Percentiles rank a stretch among this genome's conserved stretches.
These are phyloP conservation scores for Ascoidea tarda DNA, from an alignment of 805 yeast genomes.

Conservation along the genomic window DNA sequence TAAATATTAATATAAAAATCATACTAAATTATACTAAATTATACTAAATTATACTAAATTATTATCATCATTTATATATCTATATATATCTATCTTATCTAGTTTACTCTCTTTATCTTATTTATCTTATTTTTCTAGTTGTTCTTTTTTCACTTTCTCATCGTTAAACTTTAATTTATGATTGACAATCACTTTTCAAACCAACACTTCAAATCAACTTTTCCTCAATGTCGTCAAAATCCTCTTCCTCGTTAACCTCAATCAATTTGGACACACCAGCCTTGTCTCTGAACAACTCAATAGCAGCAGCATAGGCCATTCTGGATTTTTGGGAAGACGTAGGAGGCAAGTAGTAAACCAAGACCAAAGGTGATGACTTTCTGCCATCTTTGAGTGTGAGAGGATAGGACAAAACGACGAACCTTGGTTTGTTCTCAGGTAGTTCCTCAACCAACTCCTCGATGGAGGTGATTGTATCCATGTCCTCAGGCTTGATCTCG, in stretches of 20 bases:
- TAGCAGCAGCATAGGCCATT: conserved; percentile 87
- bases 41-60: no score
- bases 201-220: conserved; percentile 10
- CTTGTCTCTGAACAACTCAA: conserved; percentile 62
- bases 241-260: conserved; percentile 45
- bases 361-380: conserved; percentile 54
- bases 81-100: no score
- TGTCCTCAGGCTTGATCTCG: conserved; percentile 30
- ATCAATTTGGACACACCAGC: conserved; percentile 49
- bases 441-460: conserved; percentile 60
- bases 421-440: conserved; percentile 76
- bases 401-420: conserved; percentile 65
- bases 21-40: no score
- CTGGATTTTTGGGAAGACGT: conserved; percentile 70
- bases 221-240: conserved; percentile 42
- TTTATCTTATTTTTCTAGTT: no score
- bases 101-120: no score
- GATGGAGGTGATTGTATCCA: conserved; percentile 31
- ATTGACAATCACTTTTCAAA: no score
- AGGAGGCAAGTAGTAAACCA: conserved; percentile 81
- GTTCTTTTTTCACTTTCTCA: no score
- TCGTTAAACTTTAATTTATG: no score
- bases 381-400: conserved; percentile 57
- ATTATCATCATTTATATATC: no score
- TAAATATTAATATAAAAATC: no score